Conservation (phyloP, 1,139 yeast species). For the Kodamaea sp. region DNA sequence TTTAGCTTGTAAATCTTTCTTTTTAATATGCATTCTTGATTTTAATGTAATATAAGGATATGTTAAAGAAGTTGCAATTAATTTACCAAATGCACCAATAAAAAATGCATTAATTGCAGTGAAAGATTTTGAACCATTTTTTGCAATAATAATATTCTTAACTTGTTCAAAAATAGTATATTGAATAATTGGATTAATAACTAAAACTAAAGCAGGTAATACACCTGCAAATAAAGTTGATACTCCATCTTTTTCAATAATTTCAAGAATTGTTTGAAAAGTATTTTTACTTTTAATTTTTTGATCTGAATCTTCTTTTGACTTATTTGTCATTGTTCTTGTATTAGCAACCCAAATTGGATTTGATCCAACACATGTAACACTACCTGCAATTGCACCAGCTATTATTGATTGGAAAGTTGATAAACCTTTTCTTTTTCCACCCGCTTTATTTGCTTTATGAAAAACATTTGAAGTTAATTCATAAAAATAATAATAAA, state of each 20-base stretch:
- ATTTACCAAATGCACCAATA: conserved; percentile 86
- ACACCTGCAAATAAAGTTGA: conserved; percentile 77
- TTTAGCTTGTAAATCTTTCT: conserved; percentile 30
- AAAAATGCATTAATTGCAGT: conserved; percentile 72
- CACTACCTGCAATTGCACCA: conserved; percentile 85
- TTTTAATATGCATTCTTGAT: conserved; percentile 76
- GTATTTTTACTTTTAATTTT: conserved; percentile 31
- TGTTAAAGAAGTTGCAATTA: conserved; percentile 80
- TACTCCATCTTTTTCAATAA: conserved; percentile 69
- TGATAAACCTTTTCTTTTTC: conserved; percentile 42
- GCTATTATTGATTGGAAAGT: conserved; percentile 73
- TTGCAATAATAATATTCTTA: conserved; percentile 59
- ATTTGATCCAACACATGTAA: conserved; percentile 82
- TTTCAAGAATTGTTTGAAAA: conserved; percentile 53
- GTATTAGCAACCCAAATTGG: conserved; percentile 97
- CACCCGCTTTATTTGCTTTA: conserved; percentile 27
- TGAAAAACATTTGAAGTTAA: conserved; percentile 56
- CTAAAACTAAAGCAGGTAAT: conserved; percentile 81
- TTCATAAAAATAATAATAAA: conserved; percentile 89
- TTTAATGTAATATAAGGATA: conserved; percentile 90
- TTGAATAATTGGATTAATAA: conserved; percentile 85
- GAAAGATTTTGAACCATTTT: conserved; percentile 44
- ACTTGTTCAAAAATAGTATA: conserved; percentile 89
- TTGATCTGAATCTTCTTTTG: conserved; percentile 27
- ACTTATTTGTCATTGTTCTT: conserved; percentile 63